These are phyloP conservation scores for Xylariaceae sp. DNA, from an alignment of 2,329 filamentous ascomycete genomes.

Conservation along the genomic window DNA sequence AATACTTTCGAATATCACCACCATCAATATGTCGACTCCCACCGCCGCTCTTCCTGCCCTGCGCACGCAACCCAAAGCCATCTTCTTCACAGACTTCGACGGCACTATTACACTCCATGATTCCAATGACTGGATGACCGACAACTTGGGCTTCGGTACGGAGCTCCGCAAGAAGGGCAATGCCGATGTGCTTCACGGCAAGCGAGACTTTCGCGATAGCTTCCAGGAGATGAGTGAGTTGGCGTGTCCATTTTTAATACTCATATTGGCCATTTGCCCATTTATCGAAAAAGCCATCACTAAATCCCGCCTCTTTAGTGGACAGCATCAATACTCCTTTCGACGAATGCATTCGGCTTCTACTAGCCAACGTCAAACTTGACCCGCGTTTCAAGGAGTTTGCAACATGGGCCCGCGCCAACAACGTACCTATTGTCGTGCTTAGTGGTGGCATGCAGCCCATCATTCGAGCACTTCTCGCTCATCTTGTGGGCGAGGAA, in stretches of 20 bases:
- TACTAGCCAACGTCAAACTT: conserved; percentile 78
- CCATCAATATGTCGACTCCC: background rate
- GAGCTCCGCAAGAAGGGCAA: conserved; percentile 70
- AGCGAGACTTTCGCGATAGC: conserved; percentile 72
- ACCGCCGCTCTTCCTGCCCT: conserved; percentile 46
- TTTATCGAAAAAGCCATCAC: too few species aligned
- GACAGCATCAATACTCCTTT: conserved; percentile 79
- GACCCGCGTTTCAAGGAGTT: conserved; percentile 88
- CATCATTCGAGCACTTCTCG: conserved; percentile 79
- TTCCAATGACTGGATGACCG: conserved; percentile 71
- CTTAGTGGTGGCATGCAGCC: conserved; percentile 91
- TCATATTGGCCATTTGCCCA: too few species aligned
- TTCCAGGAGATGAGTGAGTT: conserved; percentile 74
- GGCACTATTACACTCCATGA: conserved; percentile 81
- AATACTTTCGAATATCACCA: too few species aligned
- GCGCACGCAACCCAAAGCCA: conserved; percentile 72
- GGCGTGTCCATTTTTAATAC: too few species aligned
- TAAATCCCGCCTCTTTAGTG: conserved; percentile 32
- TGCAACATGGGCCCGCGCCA: conserved; percentile 69
- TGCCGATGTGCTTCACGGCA: conserved; percentile 67
- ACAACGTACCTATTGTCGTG: conserved; percentile 89
- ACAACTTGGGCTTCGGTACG: conserved; percentile 81
- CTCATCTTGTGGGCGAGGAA: conserved; percentile 71
- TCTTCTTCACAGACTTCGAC: conserved; percentile 99
- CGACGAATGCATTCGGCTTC: conserved; percentile 72